phyloP scores from a whole-genome alignment of 306 rosid species.

The Fragaria vesca region DNA sequence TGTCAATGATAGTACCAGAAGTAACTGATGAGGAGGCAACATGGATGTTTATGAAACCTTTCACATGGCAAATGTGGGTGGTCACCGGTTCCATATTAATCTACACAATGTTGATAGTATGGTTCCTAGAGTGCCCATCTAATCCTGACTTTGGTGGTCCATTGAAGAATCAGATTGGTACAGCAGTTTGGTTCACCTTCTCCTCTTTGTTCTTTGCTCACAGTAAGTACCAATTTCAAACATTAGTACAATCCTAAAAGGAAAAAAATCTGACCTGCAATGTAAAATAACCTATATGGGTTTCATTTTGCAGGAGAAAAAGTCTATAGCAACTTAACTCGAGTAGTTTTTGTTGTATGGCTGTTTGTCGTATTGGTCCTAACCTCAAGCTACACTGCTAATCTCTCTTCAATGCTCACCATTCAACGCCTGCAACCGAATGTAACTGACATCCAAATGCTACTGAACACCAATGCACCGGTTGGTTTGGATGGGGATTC shows the following conservation, averaged over 20 bases:
- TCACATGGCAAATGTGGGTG: slow-evolving; percentile 65
- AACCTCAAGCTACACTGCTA: slow-evolving; percentile 70
- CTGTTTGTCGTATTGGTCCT: slow-evolving; percentile 49
- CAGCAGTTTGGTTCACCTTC: slow-evolving; percentile 59
- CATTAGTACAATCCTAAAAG: neutral
- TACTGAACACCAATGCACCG: slow-evolving; percentile 31
- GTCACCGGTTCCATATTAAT: slow-evolving; percentile 33
- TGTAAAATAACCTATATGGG: neutral
- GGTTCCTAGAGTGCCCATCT: slow-evolving; percentile 53
- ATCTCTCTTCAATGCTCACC: slow-evolving; percentile 55
- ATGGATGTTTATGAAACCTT: slow-evolving; percentile 70
- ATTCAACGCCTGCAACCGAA: slow-evolving; percentile 29
- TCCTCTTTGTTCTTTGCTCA: slow-evolving; percentile 77
- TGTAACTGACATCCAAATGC: slow-evolving; percentile 42
- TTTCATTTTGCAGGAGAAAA: slow-evolving; percentile 38
- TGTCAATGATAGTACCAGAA: slow-evolving; percentile 58
- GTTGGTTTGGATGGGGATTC: slow-evolving; percentile 58
- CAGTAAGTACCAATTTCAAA: slow-evolving; percentile 40
- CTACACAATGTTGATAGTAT: slow-evolving; percentile 55
- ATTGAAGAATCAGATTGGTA: slow-evolving; percentile 49
- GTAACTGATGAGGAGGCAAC: slow-evolving; percentile 33
- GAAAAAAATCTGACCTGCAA: neutral
- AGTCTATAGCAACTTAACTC: slow-evolving; percentile 41
- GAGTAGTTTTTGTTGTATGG: slow-evolving; percentile 47
- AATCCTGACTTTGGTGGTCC: slow-evolving; percentile 53